phyloP scores from a whole-genome alignment of 2,329 filamentous ascomycete genomes.

The Fusarium gaditjirri region DNA sequence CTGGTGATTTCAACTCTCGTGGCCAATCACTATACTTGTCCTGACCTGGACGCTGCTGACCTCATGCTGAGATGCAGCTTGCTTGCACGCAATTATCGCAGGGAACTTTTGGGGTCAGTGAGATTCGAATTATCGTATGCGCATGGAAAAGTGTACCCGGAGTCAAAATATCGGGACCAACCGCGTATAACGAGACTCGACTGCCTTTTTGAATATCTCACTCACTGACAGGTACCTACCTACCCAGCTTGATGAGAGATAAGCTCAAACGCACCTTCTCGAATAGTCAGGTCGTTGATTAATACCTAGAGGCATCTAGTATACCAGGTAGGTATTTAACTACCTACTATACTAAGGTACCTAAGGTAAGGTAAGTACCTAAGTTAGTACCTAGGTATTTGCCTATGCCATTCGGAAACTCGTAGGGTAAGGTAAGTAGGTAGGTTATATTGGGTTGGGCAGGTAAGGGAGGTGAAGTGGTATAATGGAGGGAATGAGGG shows the following conservation, averaged over 20 bases:
- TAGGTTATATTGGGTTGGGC: neutral
- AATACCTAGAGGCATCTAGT: too few relatives aligned
- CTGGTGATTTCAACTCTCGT: neutral
- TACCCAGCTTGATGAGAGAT: neutral
- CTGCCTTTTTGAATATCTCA: neutral
- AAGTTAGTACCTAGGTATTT: too few relatives aligned
- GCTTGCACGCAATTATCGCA: neutral
- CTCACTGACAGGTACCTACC: neutral
- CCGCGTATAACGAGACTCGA: neutral
- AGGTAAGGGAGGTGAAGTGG: neutral
- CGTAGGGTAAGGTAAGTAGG: neutral
- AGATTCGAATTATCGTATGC: neutral
- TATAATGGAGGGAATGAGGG: neutral
- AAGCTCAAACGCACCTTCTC: neutral
- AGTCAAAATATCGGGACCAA: neutral
- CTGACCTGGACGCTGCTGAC: neutral
- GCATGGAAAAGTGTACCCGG: neutral
- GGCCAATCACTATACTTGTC: neutral
- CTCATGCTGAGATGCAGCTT: neutral
- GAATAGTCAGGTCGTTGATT: neutral
- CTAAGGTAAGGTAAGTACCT: too few relatives aligned
- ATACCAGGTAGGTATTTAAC: neutral
- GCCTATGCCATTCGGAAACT: neutral
- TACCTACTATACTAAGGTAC: too few relatives aligned
- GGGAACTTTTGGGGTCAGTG: constrained; percentile 2